Base-by-base conservation (phyloP, 768 basidiomycete genomes). In the Lactarius pseudohatsudake region DNA sequence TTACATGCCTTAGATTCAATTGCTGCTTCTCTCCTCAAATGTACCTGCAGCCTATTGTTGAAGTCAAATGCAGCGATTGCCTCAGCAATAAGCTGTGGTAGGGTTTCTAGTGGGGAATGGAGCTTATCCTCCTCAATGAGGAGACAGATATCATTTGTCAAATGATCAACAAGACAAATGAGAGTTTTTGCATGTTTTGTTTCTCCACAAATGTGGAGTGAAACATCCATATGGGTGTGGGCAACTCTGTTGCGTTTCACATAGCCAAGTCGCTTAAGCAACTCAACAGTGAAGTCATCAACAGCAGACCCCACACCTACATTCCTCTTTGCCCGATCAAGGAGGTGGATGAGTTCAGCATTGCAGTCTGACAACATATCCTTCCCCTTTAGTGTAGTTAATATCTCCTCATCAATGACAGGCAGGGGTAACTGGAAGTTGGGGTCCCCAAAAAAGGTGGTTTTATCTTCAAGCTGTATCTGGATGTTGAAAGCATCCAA, bases 111-210 rank as follows among this genome's bases (percentile, higher is more conserved):
- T 34, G 34, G 40, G 40, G 15, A 15, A 40, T n/a, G 20, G 45
- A 45, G 20, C 34, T 64, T 55, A 45, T 36, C 61, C 53, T 63
- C 62, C 47, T 67, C 38, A 6, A 67, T 30, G 8, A 67, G 28
- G 16, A 67, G 62, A 47, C 60, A 28, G n/a, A 64, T 64, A 8
- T 64, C 53, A 20, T 64, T 34, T 28, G 50, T 56, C 34, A n/a
- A 22, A n/a, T 10, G n/a, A 60, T 64, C 58, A 18, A 67, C 5
- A 4, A 67, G 41, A 36, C 62, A 59, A 11, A 67, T 40, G 15
- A 45, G 57, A 2, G 53, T 43, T 6, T 55, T 54, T 5, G 45
- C 20, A 47, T n/a, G n/a, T n/a, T 4, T 47, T 10, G 8, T 10
- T 11, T 47, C 45, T 47, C 10, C 10, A 47, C 45, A 47, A 11